Conservation (phyloP, 2,329 filamentous ascomycete genomes). For the Conoideocrella luteorostrata region DNA sequence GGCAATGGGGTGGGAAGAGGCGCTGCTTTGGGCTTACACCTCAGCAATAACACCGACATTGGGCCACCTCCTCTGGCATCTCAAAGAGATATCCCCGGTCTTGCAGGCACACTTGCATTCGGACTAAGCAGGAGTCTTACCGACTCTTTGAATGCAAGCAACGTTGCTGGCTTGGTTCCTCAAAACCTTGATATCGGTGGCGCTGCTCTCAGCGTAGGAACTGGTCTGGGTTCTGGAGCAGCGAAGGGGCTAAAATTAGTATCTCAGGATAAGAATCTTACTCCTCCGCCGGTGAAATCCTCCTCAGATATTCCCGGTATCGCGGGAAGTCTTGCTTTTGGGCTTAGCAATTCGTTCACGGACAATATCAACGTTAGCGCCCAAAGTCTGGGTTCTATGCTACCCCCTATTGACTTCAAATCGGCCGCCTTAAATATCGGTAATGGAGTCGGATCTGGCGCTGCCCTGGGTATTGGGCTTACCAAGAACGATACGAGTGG, state of each 20-base stretch:
- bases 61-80: neutral
- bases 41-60: constrained; percentile 3
- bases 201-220: constrained; percentile 11
- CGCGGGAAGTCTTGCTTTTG: constrained; percentile 6
- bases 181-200: constrained; percentile 5
- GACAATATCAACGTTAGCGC: constrained; percentile 3
- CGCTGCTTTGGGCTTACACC: constrained; percentile 8
- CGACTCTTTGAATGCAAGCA: neutral
- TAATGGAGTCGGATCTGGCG: constrained; percentile 9
- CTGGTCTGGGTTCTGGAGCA: constrained; percentile 12
- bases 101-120: constrained; percentile 7
- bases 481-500: neutral
- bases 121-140: constrained; percentile 3
- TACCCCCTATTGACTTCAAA: constrained; percentile 3
- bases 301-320: constrained; percentile 6
- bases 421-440: constrained; percentile 6
- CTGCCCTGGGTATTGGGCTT: constrained; percentile 10
- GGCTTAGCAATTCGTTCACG: constrained; percentile 6
- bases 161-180: neutral
- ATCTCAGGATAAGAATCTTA: neutral
- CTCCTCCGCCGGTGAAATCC: neutral
- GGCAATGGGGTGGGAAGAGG: constrained; percentile 9
- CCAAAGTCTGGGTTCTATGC: neutral
- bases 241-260: constrained; percentile 6
- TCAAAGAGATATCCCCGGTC: constrained; percentile 5